These are phyloP conservation scores for Trichoderma asperelloides DNA, from an alignment of 495 filamentous ascomycete species.

Conservation along the genomic window DNA sequence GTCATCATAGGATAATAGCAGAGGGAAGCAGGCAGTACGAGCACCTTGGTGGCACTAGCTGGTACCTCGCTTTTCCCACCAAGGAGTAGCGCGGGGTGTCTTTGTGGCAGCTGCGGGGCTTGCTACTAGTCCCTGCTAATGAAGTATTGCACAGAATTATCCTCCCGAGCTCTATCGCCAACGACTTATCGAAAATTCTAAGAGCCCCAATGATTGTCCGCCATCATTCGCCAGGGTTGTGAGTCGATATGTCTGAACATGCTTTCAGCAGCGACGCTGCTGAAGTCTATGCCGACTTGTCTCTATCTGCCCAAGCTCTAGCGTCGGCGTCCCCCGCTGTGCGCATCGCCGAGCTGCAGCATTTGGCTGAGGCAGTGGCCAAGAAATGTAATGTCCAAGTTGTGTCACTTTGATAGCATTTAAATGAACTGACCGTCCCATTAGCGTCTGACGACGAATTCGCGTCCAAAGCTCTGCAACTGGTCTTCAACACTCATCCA, in stretches of 20 bases:
- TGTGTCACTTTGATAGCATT: not conserved
- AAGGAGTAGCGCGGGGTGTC: not conserved
- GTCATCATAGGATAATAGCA: too few species aligned
- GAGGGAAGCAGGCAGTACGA: too few species aligned
- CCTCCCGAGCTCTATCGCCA: not conserved
- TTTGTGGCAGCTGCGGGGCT: not conserved
- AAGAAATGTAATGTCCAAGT: conserved; percentile 30
- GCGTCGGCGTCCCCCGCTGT: conserved; percentile 40
- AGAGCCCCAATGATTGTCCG: not conserved
- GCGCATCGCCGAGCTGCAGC: conserved; percentile 33
- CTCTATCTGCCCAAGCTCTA: conserved; percentile 22
- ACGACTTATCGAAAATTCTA: not conserved
- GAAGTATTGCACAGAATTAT: not conserved
- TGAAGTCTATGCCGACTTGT: conserved; percentile 9
- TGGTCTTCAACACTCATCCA: conserved; percentile 77
- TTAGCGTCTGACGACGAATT: conserved; percentile 32
- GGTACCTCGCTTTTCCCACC: not conserved
- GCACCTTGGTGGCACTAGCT: not conserved
- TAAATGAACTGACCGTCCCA: not conserved
- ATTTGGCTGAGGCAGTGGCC: conserved; percentile 38
- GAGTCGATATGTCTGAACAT: conserved; percentile 6
- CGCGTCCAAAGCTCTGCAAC: conserved; percentile 43
- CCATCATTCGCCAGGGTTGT: not conserved
- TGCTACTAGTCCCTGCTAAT: not conserved
- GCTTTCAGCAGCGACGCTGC: conserved; percentile 11